These are phyloP conservation scores for Aechmea fasciata DNA, from an alignment of 176 grass and related monocot species.

Conservation along the genomic window DNA sequence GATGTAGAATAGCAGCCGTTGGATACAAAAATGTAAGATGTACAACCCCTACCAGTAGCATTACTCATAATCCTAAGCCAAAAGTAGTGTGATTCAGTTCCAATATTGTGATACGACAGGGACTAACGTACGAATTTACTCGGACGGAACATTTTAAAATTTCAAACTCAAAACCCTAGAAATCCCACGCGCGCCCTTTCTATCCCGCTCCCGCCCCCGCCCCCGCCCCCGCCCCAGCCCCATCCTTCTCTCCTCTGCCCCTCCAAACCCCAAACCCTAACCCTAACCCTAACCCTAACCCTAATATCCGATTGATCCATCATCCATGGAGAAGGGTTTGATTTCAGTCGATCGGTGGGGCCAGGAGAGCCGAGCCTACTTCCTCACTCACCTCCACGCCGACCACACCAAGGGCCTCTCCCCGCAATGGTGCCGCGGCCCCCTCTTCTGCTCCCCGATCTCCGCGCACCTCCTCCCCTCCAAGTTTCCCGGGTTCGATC, in stretches of 20 bases:
- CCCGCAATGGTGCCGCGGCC: constrained; percentile 44
- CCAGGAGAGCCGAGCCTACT: constrained; percentile 54
- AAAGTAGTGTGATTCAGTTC: no score
- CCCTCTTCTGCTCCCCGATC: constrained; percentile 69
- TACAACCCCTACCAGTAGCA: no score
- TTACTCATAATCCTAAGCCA: no score
- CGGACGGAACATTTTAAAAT: no score
- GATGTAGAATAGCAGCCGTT: no score
- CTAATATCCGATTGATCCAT: background rate
- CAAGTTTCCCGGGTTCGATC: constrained; percentile 60
- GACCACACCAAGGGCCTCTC: constrained; percentile 76
- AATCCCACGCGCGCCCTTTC: background rate
- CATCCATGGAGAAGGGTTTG: constrained; percentile 46
- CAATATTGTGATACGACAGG: no score
- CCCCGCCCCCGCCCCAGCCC: background rate
- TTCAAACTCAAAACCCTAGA: no score
- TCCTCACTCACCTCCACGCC: constrained; percentile 85
- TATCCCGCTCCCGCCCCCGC: background rate
- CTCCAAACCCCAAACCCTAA: background rate
- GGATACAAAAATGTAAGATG: no score
- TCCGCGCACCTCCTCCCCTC: constrained; percentile 55
- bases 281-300: background rate
- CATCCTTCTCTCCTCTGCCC: background rate
- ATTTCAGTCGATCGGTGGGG: constrained; percentile 56
- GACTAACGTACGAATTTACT: no score